Evolutionary conservation across 2,329 filamentous ascomycete species (phyloP).

Genomic region (Seiridium unicorne): DNA sequence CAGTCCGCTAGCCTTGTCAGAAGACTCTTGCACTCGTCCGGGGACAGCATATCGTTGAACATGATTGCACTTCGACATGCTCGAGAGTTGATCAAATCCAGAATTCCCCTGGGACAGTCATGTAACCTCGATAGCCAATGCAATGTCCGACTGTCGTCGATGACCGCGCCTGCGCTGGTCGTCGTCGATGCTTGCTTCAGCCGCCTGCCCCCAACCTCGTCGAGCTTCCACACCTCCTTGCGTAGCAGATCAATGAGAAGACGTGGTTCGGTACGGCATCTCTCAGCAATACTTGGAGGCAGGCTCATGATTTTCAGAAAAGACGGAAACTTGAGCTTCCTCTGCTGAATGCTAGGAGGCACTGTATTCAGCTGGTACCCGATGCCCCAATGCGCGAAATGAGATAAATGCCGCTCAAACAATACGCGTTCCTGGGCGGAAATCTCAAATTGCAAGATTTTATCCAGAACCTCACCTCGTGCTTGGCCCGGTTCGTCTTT

Average conservation of each 20-base stretch:
- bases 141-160: slow-evolving; percentile 9
- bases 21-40: slow-evolving; percentile 56
- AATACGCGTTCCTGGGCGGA: slow-evolving; percentile 57
- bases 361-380: slow-evolving; percentile 47
- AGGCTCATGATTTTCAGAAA: slow-evolving; percentile 55
- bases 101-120: slow-evolving; percentile 69
- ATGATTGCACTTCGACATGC: slow-evolving; percentile 80
- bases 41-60: slow-evolving; percentile 72
- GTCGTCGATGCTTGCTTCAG: neutral
- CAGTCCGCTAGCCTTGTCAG: slow-evolving; percentile 58
- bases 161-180: neutral
- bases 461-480: slow-evolving; percentile 39
- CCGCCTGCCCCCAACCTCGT: slow-evolving; percentile 37
- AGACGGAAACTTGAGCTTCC: slow-evolving; percentile 1
- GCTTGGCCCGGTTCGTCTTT: slow-evolving; percentile 13
- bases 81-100: slow-evolving; percentile 74
- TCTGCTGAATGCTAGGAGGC: slow-evolving; percentile 2
- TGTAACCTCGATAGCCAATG: slow-evolving; percentile 63
- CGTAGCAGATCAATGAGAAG: slow-evolving; percentile 74
- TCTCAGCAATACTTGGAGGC: slow-evolving; percentile 71
- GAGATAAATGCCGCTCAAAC: slow-evolving; percentile 48
- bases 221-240: slow-evolving; percentile 67
- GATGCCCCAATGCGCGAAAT: slow-evolving; percentile 76
- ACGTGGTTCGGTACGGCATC: slow-evolving; percentile 70
- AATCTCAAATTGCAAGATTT: slow-evolving; percentile 64